Base-by-base conservation (phyloP, 495 filamentous ascomycete genomes). In the Aspergillus coremiiformis region DNA sequence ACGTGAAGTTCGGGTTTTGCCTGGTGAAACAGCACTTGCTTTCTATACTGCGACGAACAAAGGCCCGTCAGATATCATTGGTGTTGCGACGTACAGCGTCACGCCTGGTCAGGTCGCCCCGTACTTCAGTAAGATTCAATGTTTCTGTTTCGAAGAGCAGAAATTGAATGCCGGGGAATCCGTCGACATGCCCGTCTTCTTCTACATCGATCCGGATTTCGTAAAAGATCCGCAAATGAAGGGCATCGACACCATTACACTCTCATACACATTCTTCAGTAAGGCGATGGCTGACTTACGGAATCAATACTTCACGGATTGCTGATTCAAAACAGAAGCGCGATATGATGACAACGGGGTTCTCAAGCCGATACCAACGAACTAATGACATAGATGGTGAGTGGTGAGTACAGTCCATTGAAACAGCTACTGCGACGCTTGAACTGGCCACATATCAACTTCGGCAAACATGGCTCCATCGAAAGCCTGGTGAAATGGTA, bases 101-200 rank as follows among this genome's bases (percentile, higher is more conserved):
- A 96, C 90, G 10, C 94, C 94, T 8, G 92, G 82, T 11, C 94
- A 97, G 74, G 89, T 95, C 23, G 92, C 94, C 23, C 92, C 89
- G 4, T 99, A 99, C 64, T 99, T 99, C 68, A 90, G 85, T 78
- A 99, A 99, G 78, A 99, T 99, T 47, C 94, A 99, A 71, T 99
- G 94, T 61, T 99, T 99, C 70, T 99, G 94, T 66, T 99, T 99
- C 64, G 94, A 99, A 76, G 90, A 89, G 69, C 85, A 98, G 78
- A 81, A 94, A 56, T 71, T 98, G 46, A 92, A 90, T 66, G 92
- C 90, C 20, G 90, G 92, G 22, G 94, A 99, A 75, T 90, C 90
- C 30, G 94, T 99, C 47, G 94, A 99, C 73, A 99, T 99, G 94
- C 94, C 94, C 3, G 94, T 99, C 5, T 97, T 99, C 74, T 99